A percentile compares a stretch with the other conserved stretches of the same genome.
Conservation (phyloP, 768 basidiomycete species). For the Strobilomyces dryophilus region DNA sequence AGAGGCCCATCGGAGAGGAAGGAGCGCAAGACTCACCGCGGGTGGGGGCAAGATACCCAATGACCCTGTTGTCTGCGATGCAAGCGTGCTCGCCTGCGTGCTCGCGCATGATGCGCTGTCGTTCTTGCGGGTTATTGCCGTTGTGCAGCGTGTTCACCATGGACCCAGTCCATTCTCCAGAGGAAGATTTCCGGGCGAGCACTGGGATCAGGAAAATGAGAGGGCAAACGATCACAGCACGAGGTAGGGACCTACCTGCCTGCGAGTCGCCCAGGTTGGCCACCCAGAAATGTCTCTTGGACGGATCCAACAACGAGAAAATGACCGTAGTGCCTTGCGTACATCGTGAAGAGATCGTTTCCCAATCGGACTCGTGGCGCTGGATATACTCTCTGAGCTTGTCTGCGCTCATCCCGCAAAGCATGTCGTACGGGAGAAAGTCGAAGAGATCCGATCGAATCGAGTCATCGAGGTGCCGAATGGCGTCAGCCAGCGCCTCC, state of each 20-base stretch:
- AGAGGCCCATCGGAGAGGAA: conserved; percentile 1
- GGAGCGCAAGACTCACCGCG: conserved; percentile 25
- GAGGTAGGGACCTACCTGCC: conserved; percentile 23
- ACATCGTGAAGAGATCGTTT: conserved; percentile 29
- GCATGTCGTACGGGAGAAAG: conserved; percentile 38
- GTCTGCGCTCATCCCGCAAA: conserved; percentile 34
- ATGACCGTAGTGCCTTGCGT: conserved; percentile 33
- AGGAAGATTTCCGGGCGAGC: conserved; percentile 18
- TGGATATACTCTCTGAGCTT: conserved; percentile 39
- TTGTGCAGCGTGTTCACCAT: conserved; percentile 30
- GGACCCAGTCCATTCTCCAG: conserved; percentile 19
- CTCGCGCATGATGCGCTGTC: conserved; percentile 26
- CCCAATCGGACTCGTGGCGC: conserved; percentile 35
- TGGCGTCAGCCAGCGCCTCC: conserved; percentile 34
- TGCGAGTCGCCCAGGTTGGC: conserved; percentile 34
- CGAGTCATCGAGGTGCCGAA: conserved; percentile 39
- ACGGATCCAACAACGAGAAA: conserved; percentile 29
- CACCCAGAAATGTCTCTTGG: conserved; percentile 29
- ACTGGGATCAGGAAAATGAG: conserved; percentile 12
- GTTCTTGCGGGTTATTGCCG: conserved; percentile 25
- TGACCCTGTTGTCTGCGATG: conserved; percentile 30
- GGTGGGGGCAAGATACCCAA: conserved; percentile 38
- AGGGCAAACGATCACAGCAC: not conserved
- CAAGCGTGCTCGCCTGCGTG: conserved; percentile 30
- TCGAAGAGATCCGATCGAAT: conserved; percentile 42